phyloP scores from a whole-genome alignment of 164 flowering plant species.

The Magnolia sinica region DNA sequence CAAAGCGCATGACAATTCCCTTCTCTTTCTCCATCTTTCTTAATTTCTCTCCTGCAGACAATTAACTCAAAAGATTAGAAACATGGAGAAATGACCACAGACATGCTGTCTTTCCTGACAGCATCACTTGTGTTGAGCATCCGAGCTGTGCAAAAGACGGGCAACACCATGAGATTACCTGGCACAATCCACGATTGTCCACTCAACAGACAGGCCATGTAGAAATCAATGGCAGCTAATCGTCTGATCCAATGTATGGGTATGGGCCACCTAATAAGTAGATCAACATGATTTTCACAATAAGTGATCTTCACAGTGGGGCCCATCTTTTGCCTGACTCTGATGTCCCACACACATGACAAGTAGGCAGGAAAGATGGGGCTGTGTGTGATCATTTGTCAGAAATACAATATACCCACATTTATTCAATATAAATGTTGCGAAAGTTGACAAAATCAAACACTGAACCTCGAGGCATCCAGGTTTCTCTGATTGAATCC shows the following conservation, averaged over 20 bases:
- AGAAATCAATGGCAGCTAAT: background rate
- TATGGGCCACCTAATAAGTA: background rate
- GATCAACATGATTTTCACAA: background rate
- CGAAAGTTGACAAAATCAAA: background rate
- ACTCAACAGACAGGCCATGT: background rate
- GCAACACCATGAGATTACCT: background rate
- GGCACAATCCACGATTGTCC: background rate
- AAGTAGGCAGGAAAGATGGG: no score
- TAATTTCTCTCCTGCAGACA: slow-evolving; percentile 51
- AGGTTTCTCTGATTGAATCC: slow-evolving; percentile 83
- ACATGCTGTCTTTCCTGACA: background rate
- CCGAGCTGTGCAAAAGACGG: background rate
- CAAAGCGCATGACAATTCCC: slow-evolving; percentile 85
- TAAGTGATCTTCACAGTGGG: background rate
- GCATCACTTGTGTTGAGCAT: background rate
- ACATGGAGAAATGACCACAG: background rate
- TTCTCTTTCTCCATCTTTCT: slow-evolving; percentile 71
- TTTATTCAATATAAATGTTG: background rate
- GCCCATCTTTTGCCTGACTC: background rate
- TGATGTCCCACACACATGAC: background rate
- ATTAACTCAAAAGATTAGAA: background rate
- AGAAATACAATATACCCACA: background rate
- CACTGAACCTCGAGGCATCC: slow-evolving; percentile 87
- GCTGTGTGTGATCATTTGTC: background rate
- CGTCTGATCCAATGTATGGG: background rate